These are phyloP conservation scores for Leishmania amazonensis DNA, from an alignment of 208 protist genomes.

Conservation along the genomic window DNA sequence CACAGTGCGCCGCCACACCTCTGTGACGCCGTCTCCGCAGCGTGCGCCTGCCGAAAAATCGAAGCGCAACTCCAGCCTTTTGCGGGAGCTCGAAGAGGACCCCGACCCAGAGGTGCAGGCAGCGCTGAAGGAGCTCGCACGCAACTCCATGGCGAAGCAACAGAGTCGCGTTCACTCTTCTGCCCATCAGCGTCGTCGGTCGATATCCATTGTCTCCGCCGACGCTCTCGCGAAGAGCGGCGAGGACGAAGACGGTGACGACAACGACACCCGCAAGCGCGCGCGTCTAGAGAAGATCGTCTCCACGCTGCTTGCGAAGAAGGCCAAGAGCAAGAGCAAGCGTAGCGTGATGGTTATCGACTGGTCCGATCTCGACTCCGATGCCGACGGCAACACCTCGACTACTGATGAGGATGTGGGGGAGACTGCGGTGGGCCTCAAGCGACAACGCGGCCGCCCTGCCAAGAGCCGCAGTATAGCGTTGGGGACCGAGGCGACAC, in stretches of 20 bases:
- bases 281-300: conserved; percentile 74
- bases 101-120: conserved; percentile 57
- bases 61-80: conserved; percentile 33
- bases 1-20: conserved; percentile 44
- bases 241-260: conserved; percentile 24
- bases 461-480: conserved; percentile 29
- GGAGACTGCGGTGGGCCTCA: conserved; percentile 17
- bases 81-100: conserved; percentile 54
- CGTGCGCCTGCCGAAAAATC: conserved; percentile 13
- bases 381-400: conserved; percentile 18
- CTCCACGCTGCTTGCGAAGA: conserved; percentile 51
- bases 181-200: conserved; percentile 26
- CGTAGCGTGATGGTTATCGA: conserved; percentile 87
- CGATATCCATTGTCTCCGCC: conserved; percentile 52
- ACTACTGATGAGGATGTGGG: conserved; percentile 6
- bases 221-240: conserved; percentile 27
- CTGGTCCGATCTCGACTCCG: conserved; percentile 67
- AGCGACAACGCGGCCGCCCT: conserved; percentile 19
- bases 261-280: conserved; percentile 37
- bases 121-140: conserved; percentile 48
- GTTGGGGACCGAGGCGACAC: conserved; percentile 10
- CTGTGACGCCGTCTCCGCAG: conserved; percentile 50
- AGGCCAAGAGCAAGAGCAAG: conserved; percentile 68
- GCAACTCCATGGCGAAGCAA: conserved; percentile 27
- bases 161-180: conserved; percentile 15